A percentile compares a stretch with the other conserved stretches of the same genome.
phyloP scores from a whole-genome alignment of 495 filamentous ascomycete species.

The Talaromyces adpressus region DNA sequence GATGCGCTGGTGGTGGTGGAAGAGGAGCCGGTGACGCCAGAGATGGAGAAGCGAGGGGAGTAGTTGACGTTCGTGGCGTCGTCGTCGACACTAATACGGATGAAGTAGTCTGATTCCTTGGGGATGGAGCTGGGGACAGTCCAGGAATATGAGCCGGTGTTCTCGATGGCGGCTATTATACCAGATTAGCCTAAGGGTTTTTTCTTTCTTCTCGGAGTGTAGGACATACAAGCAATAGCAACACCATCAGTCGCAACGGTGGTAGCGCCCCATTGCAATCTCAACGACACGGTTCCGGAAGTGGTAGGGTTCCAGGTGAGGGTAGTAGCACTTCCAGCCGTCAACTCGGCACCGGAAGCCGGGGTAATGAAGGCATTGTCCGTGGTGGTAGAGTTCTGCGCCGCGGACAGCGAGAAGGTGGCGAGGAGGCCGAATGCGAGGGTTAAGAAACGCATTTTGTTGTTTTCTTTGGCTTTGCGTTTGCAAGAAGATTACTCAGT shows the following conservation, averaged over 20 bases:
- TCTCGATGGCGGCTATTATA: slow-evolving; percentile 45
- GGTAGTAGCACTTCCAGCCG: slow-evolving; percentile 41
- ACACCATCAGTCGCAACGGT: slow-evolving; percentile 36
- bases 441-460: slow-evolving; percentile 39
- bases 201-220: not conserved
- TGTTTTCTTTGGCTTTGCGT: not conserved
- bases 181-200: too few relatives aligned
- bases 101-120: slow-evolving; percentile 46
- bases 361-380: slow-evolving; percentile 46
- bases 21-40: slow-evolving; percentile 36
- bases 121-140: slow-evolving; percentile 34
- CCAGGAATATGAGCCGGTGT: slow-evolving; percentile 54
- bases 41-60: slow-evolving; percentile 49
- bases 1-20: slow-evolving; percentile 26
- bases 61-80: slow-evolving; percentile 46
- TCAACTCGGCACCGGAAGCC: slow-evolving; percentile 33
- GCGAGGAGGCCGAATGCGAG: slow-evolving; percentile 32
- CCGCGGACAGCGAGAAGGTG: slow-evolving; percentile 22
- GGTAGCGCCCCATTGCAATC: slow-evolving; percentile 43
- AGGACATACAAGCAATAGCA: slow-evolving; percentile 46
- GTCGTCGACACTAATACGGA: slow-evolving; percentile 48
- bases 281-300: slow-evolving; percentile 44
- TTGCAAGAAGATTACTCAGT: not conserved
- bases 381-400: slow-evolving; percentile 29
- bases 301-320: slow-evolving; percentile 51